Evolutionary conservation across 2,329 filamentous ascomycete genomes (phyloP).

Genomic region (Clarireedia hainanense): DNA sequence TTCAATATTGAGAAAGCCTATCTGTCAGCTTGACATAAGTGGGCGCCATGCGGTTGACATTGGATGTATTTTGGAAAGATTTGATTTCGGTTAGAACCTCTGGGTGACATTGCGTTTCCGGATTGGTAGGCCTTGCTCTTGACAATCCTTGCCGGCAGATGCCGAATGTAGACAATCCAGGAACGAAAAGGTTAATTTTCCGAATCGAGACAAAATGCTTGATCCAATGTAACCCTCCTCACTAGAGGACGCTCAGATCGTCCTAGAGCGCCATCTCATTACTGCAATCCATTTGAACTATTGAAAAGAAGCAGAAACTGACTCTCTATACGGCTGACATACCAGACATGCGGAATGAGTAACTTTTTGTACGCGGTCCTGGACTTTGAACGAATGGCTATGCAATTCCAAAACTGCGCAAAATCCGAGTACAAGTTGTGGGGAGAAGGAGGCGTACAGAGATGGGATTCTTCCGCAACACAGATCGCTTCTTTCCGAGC

Average conservation of each 20-base stretch:
- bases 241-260: neutral
- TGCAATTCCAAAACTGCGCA: no score
- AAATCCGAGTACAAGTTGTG: no score
- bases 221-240: neutral
- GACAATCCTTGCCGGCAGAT: neutral
- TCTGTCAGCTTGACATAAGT: neutral
- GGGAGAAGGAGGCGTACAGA: no score
- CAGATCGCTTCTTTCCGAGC: no score
- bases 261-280: neutral
- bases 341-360: neutral
- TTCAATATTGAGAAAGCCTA: neutral
- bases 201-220: constrained; percentile 2
- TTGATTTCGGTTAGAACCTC: neutral
- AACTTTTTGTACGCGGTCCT: neutral
- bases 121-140: neutral
- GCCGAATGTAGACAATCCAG: neutral
- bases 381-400: no score
- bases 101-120: neutral
- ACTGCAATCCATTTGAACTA: constrained; percentile 1
- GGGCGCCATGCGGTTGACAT: neutral
- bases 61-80: neutral
- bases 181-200: neutral
- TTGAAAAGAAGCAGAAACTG: constrained; percentile 2
- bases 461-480: no score
- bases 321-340: neutral